Evolutionary conservation across 2,329 filamentous ascomycete genomes (phyloP).

Genomic region (Curvularia sp.): DNA sequence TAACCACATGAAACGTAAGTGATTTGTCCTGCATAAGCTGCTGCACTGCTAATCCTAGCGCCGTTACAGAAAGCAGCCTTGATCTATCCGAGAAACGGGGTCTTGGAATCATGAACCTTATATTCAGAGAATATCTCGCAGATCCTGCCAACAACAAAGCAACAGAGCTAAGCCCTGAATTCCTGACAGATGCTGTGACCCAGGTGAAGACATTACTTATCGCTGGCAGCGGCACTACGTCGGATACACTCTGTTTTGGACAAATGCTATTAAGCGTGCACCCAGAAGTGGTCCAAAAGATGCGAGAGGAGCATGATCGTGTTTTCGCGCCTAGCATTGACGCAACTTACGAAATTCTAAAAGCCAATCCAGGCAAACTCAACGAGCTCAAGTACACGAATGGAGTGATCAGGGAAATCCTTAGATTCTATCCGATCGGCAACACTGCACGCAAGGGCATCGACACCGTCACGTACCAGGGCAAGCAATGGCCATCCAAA

Average conservation of each 20-base stretch:
- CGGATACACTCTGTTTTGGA: slow-evolving; percentile 40
- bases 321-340: slow-evolving; percentile 57
- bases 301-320: slow-evolving; percentile 59
- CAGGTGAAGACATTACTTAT: slow-evolving; percentile 53
- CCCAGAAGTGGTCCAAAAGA: slow-evolving; percentile 34
- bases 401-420: slow-evolving; percentile 61
- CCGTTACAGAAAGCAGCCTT: slow-evolving; percentile 33
- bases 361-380: slow-evolving; percentile 54
- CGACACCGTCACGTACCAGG: slow-evolving; percentile 50
- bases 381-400: slow-evolving; percentile 61
- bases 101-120: slow-evolving; percentile 46
- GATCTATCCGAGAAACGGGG: slow-evolving; percentile 47
- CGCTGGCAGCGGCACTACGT: slow-evolving; percentile 55
- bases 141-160: slow-evolving; percentile 25
- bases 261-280: slow-evolving; percentile 41
- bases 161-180: slow-evolving; percentile 39
- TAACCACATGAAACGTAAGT: slow-evolving; percentile 26
- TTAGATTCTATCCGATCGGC: slow-evolving; percentile 61
- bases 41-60: background rate
- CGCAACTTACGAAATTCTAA: slow-evolving; percentile 50
- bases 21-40: background rate
- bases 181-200: slow-evolving; percentile 47
- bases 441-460: slow-evolving; percentile 53
- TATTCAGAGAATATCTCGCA: slow-evolving; percentile 39
- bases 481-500: slow-evolving; percentile 54